phyloP scores from a whole-genome alignment of 306 rosid species.

The Inga laurina region DNA sequence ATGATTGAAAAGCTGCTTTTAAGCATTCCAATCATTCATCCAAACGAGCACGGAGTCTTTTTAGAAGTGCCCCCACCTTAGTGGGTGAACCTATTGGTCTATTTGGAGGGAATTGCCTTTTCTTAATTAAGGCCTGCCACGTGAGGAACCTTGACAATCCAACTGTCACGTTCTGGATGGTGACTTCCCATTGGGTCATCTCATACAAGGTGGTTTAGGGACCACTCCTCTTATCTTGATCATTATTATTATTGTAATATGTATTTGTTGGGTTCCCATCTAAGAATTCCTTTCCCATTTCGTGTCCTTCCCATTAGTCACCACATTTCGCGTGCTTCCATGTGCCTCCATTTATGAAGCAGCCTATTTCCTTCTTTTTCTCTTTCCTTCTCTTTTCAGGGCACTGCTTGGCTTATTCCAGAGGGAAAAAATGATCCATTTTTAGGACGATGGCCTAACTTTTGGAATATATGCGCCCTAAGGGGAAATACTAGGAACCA shows the following conservation, averaged over 20 bases:
- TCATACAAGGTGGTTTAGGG: conserved; percentile 17
- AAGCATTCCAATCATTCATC: too few species aligned
- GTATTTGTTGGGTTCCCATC: conserved; percentile 11
- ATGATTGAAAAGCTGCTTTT: too few species aligned
- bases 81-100: conserved; percentile 22
- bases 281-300: neutral
- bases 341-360: conserved; percentile 63
- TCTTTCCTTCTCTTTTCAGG: neutral
- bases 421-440: neutral
- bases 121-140: conserved; percentile 44
- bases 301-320: conserved; percentile 37
- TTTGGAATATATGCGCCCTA: neutral
- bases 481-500: neutral
- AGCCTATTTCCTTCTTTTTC: conserved; percentile 25
- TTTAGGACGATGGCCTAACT: neutral
- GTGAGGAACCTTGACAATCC: conserved; percentile 36
- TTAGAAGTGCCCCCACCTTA: conserved; percentile 33
- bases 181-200: conserved; percentile 7
- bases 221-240: conserved; percentile 10
- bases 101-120: conserved; percentile 31
- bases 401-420: neutral
- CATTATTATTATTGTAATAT: neutral
- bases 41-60: conserved; percentile 13
- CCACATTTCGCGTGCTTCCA: conserved; percentile 67
- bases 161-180: conserved; percentile 33